Base-by-base conservation (phyloP, 1,284 basidiomycete species). In the Ceratorhiza oryzae-sativae region DNA sequence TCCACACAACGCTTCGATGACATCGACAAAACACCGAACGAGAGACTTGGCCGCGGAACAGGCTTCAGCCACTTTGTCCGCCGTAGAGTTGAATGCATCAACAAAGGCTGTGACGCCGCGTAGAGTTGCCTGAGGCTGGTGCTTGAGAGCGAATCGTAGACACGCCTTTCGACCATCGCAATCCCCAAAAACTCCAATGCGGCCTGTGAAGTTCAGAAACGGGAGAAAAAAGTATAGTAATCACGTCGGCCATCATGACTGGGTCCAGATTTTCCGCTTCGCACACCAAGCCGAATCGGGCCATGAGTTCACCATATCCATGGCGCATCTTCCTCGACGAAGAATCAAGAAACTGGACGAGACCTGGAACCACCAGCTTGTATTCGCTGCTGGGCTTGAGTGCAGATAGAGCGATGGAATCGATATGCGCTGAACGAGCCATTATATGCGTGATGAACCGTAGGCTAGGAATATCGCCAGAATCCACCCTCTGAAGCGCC, bases 21-120 rank as follows among this genome's bases (percentile, higher is more conserved):
- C 86, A 78, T 98, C 96, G 3, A 93, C 93, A 77, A 97, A 86
- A 80, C 95, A 97, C 15, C 90, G 88, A 10, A 97, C 96, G 27
- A 97, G 86, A 30, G 92, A 90, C 77, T 93, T 93, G 1, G 96
- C 93, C 18, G 94, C 79, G 55, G 85, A 90, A 77, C 93, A 94
- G 0, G 94, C 94, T 78, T 98, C 95, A 0, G 92, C 90, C 1
- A 93, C 86, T 5, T 80, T 78, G 2, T 82, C 80, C 0, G 92
- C 89, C 73, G 88, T 87, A 18, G 82, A 80, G 70, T 85, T 84
- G 80, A 95, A 96, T 1, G 81, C 85, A 18, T 83, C 80, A 2
- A 97, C 84, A 77, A 89, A 90, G 18, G 82, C 80, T 65, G 86
- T 83, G 30, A 97, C 82, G 3, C 91, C 94, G 18, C 87, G 83